A percentile compares a stretch with the other conserved stretches of the same genome.
Conservation (phyloP, 768 basidiomycete genomes). For the Macrolepiota fuliginosa region DNA sequence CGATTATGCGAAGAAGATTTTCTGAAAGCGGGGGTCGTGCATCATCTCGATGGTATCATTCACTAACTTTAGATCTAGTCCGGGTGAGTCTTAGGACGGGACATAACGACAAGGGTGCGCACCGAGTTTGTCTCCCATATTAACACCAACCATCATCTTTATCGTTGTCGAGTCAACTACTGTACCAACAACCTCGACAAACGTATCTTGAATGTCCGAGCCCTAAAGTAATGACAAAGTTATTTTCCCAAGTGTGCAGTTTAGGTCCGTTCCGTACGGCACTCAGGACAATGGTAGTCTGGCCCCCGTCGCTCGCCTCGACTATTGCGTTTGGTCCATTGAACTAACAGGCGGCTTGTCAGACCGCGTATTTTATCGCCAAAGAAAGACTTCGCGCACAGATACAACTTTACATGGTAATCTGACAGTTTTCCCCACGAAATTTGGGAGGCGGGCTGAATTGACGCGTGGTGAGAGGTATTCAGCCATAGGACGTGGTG, state of each 20-base stretch:
- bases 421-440: constrained; percentile 53
- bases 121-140: constrained; percentile 66
- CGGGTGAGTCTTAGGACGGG: constrained; percentile 1
- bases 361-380: background rate
- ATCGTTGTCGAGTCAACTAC: constrained; percentile 55
- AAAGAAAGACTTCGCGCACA: constrained; percentile 31
- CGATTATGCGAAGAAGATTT: constrained; percentile 5
- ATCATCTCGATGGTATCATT: constrained; percentile 62
- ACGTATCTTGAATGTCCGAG: constrained; percentile 47
- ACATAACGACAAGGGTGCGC: constrained; percentile 21
- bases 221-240: constrained; percentile 27
- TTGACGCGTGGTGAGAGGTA: constrained; percentile 55
- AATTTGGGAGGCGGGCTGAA: constrained; percentile 51
- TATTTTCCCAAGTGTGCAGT: background rate
- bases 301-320: constrained; percentile 63
- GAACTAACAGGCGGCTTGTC: background rate
- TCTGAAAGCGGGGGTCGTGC: constrained; percentile 50
- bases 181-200: constrained; percentile 65
- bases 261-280: constrained; percentile 28
- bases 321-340: constrained; percentile 40
- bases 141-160: constrained; percentile 50
- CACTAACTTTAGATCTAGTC: constrained; percentile 54
- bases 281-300: constrained; percentile 47
- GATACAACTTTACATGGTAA: constrained; percentile 60
- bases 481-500: constrained; percentile 5